Percentiles rank a stretch among this genome's conserved stretches.
These are phyloP conservation scores for Begonia fuchsioides DNA, from an alignment of 306 rosid species.

Conservation along the genomic window DNA sequence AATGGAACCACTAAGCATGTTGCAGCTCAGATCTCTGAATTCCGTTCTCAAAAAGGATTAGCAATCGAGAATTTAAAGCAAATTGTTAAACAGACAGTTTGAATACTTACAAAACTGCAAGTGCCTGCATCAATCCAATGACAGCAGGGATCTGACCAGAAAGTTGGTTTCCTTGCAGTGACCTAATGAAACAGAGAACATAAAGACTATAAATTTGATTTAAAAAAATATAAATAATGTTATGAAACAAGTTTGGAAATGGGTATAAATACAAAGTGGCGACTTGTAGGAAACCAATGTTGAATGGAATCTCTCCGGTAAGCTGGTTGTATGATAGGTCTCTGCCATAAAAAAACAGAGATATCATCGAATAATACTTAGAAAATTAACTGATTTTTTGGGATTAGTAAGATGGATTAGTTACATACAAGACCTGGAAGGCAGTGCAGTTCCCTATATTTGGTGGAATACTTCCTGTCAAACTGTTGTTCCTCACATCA, in stretches of 20 bases:
- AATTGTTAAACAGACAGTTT: background rate
- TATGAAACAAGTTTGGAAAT: background rate
- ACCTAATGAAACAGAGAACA: conserved; percentile 28
- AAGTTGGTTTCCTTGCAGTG: conserved; percentile 82
- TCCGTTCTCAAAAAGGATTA: background rate
- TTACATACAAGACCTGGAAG: conserved; percentile 96
- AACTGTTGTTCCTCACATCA: conserved; percentile 89
- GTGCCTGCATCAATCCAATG: conserved; percentile 97
- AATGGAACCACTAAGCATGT: conserved; percentile 61
- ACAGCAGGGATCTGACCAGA: conserved; percentile 79
- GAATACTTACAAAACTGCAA: conserved; percentile 85
- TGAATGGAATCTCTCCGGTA: conserved; percentile 75
- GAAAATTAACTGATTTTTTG: background rate
- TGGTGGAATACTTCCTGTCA: conserved; percentile 79
- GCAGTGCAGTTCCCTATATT: conserved; percentile 83
- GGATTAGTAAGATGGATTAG: conserved; percentile 12
- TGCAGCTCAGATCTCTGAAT: conserved; percentile 80
- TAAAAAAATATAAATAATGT: background rate
- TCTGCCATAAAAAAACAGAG: conserved; percentile 19
- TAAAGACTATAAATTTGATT: background rate
- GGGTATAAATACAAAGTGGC: conserved; percentile 58
- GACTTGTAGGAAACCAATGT: conserved; percentile 82
- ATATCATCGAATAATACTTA: background rate
- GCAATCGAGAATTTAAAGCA: no score
- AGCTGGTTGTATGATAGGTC: conserved; percentile 73